Percentiles rank a stretch among this genome's conserved stretches.
Conservation (phyloP, 202 grass and related monocot species). For the Elaeis oleifera region DNA sequence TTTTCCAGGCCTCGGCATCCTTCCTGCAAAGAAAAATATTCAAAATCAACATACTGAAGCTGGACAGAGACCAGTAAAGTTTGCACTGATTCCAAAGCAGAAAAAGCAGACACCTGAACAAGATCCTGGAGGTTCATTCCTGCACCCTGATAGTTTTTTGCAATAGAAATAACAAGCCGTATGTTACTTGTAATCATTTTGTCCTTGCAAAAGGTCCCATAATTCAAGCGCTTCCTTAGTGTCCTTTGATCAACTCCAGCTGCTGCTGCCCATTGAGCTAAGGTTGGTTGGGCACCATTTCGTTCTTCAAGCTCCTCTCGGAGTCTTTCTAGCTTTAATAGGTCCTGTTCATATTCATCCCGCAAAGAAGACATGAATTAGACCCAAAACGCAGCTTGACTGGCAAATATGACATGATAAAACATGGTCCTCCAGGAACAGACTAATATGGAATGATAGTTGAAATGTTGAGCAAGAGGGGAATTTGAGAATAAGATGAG, state of each 20-base stretch:
- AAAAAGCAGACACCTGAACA: constrained; percentile 8
- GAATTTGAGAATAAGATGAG: too few relatives aligned
- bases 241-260: constrained; percentile 43
- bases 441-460: too few relatives aligned
- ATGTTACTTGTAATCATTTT: constrained; percentile 80
- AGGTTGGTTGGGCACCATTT: constrained; percentile 44
- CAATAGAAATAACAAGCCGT: constrained; percentile 87
- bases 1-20: constrained; percentile 9
- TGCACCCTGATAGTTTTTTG: constrained; percentile 49
- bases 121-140: constrained; percentile 39
- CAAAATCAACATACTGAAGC: neutral
- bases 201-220: constrained; percentile 65
- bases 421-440: too few relatives aligned
- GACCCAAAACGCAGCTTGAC: too few relatives aligned
- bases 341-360: constrained; percentile 41
- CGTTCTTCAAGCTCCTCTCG: constrained; percentile 34
- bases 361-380: neutral
- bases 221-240: constrained; percentile 40
- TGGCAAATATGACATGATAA: too few relatives aligned
- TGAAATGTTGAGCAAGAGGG: too few relatives aligned
- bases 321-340: constrained; percentile 54
- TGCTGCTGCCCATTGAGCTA: constrained; percentile 73
- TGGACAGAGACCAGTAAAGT: neutral
- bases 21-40: constrained; percentile 1
- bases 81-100: neutral